Evolutionary conservation across 2,329 filamentous ascomycete genomes (phyloP).

Genomic region (Helotiales sp.): DNA sequence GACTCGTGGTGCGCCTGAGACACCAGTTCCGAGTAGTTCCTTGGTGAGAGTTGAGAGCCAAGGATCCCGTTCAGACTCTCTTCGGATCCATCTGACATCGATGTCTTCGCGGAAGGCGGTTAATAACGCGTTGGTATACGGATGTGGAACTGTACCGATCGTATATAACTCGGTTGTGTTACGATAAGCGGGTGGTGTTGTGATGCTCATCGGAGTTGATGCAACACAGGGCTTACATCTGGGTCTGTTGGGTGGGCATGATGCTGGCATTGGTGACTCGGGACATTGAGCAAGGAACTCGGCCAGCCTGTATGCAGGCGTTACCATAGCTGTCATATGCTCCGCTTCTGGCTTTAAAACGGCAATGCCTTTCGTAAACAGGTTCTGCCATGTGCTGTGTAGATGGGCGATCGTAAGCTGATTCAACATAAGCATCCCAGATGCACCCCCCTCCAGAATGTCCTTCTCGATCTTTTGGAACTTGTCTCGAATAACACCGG

Average conservation of each 20-base stretch:
- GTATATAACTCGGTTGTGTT: conserved; percentile 76
- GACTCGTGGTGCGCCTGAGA: conserved; percentile 65
- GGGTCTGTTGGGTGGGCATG: conserved; percentile 79
- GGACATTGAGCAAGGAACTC: conserved; percentile 75
- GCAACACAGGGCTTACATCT: conserved; percentile 74
- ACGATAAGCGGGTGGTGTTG: conserved; percentile 65
- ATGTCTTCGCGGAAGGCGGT: conserved; percentile 60
- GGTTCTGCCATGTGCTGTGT: conserved; percentile 80
- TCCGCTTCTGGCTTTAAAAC: conserved; percentile 78
- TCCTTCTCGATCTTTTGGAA: conserved; percentile 69
- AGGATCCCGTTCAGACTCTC: conserved; percentile 69
- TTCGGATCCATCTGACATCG: conserved; percentile 64
- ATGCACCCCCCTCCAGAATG: conserved; percentile 54
- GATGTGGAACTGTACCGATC: conserved; percentile 87
- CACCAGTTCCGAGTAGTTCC: conserved; percentile 62
- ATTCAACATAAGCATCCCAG: conserved; percentile 66
- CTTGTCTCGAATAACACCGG: conserved; percentile 57
- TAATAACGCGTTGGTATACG: conserved; percentile 77
- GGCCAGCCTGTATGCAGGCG: conserved; percentile 71
- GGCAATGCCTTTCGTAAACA: conserved; percentile 73
- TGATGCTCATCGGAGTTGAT: conserved; percentile 63
- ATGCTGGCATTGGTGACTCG: conserved; percentile 67
- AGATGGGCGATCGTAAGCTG: conserved; percentile 81
- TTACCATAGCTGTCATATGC: conserved; percentile 71
- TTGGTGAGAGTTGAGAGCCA: conserved; percentile 77